Evolutionary conservation across 2,329 filamentous ascomycete genomes (phyloP).

Genomic region (Metarhizium anisopliae): DNA sequence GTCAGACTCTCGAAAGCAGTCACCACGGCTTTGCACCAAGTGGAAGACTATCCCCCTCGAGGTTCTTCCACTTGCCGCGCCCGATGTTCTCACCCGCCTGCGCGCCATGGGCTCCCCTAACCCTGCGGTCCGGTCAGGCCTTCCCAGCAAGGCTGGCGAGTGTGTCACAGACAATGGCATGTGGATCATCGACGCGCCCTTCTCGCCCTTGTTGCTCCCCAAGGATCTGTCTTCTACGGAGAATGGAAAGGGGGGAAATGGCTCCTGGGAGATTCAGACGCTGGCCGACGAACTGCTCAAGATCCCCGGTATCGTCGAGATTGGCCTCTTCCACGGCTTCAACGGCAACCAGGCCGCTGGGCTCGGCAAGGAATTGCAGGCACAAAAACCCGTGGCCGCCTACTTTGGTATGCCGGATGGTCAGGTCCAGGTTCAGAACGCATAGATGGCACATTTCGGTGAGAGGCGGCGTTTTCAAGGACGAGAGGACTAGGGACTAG

Average conservation of each 20-base stretch:
- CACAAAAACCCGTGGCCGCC: slow-evolving; percentile 84
- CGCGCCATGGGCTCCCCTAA: slow-evolving; percentile 61
- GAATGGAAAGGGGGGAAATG: slow-evolving; percentile 40
- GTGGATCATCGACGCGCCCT: slow-evolving; percentile 89
- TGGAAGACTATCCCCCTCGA: slow-evolving; percentile 92
- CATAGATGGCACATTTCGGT: background rate
- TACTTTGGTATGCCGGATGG: slow-evolving; percentile 91
- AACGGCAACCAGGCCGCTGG: slow-evolving; percentile 59
- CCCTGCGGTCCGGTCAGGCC: slow-evolving; percentile 63
- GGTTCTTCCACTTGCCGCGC: slow-evolving; percentile 76
- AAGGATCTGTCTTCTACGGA: slow-evolving; percentile 40
- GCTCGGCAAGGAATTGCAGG: slow-evolving; percentile 51
- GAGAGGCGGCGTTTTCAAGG: background rate
- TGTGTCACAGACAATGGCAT: slow-evolving; percentile 52
- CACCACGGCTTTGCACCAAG: slow-evolving; percentile 59
- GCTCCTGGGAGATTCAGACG: slow-evolving; percentile 70
- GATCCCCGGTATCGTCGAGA: slow-evolving; percentile 82
- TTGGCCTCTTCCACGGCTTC: slow-evolving; percentile 78
- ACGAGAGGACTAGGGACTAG: background rate
- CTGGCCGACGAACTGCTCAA: slow-evolving; percentile 68
- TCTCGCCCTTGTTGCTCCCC: slow-evolving; percentile 60
- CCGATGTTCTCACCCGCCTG: slow-evolving; percentile 66
- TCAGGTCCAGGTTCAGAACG: slow-evolving; percentile 33
- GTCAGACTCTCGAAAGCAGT: slow-evolving; percentile 82
- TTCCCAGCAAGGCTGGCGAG: slow-evolving; percentile 71